Percentiles rank a stretch among this genome's conserved stretches.
phyloP scores from a whole-genome alignment of 1,284 basidiomycete species.

The Apiotrichum brassicae region DNA sequence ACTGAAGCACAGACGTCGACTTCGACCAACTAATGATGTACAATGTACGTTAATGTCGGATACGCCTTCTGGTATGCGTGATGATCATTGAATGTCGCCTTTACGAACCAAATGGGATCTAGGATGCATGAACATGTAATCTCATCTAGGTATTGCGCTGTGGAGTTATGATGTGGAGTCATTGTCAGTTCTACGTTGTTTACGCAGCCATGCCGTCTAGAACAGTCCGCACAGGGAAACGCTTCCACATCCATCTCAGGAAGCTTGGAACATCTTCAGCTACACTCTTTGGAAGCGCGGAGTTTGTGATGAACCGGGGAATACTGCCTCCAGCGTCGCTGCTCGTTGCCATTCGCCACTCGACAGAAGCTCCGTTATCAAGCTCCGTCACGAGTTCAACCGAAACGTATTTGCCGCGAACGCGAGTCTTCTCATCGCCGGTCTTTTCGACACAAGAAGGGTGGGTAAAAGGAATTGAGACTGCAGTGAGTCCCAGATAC shows the following conservation, averaged over 20 bases:
- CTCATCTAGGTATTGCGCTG: too few relatives aligned
- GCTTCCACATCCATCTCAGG: slow-evolving; percentile 32
- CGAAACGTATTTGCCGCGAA: slow-evolving; percentile 42
- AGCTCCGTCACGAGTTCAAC: slow-evolving; percentile 41
- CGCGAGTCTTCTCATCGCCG: slow-evolving; percentile 35
- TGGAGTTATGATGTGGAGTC: not conserved
- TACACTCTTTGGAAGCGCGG: slow-evolving; percentile 36
- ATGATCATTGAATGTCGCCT: too few relatives aligned
- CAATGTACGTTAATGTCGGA: too few relatives aligned
- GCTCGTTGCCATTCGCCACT: slow-evolving; percentile 46
- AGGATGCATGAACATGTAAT: too few relatives aligned
- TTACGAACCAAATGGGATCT: too few relatives aligned
- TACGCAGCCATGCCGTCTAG: not conserved
- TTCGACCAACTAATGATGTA: too few relatives aligned
- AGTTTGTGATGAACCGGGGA: slow-evolving; percentile 41
- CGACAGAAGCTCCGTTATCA: slow-evolving; percentile 26
- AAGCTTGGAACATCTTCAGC: slow-evolving; percentile 45
- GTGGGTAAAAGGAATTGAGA: slow-evolving; percentile 42
- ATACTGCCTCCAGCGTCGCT: slow-evolving; percentile 45
- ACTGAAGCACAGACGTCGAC: too few relatives aligned
- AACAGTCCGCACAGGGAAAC: not conserved
- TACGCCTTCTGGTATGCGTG: too few relatives aligned
- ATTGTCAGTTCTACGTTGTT: not conserved
- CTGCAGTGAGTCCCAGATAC: slow-evolving; percentile 16
- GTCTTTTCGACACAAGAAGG: slow-evolving; percentile 35